phyloP scores from a whole-genome alignment of 2,329 filamentous ascomycete species.

The Atkinsonella hypoxylon region DNA sequence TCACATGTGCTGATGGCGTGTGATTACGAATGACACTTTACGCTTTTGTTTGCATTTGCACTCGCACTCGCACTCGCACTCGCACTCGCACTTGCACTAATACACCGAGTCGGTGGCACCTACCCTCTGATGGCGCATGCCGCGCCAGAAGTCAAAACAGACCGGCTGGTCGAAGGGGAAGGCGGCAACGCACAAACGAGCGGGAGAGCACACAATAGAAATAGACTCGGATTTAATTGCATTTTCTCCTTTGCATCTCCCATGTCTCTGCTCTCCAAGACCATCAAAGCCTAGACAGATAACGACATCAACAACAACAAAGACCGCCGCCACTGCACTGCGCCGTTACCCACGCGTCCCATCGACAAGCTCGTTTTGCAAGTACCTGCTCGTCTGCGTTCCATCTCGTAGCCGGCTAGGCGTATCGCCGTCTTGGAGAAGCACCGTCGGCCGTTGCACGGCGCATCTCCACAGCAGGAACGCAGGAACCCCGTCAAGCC shows the following conservation, averaged over 20 bases:
- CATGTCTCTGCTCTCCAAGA: not conserved
- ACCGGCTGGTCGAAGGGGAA: too few relatives aligned
- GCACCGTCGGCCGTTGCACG: not conserved
- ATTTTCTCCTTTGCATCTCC: not conserved
- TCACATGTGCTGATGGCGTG: too few relatives aligned
- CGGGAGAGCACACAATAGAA: too few relatives aligned
- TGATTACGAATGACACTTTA: too few relatives aligned
- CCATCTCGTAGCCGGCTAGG: not conserved
- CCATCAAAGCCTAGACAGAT: too few relatives aligned
- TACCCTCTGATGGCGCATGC: not conserved
- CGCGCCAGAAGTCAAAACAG: not conserved
- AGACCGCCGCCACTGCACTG: not conserved
- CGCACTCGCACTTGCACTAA: not conserved
- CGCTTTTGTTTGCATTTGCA: too few relatives aligned
- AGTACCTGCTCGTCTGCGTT: not conserved
- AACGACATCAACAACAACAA: too few relatives aligned
- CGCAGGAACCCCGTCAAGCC: not conserved
- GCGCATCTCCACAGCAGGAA: not conserved
- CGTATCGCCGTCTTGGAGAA: not conserved
- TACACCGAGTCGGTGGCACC: not conserved
- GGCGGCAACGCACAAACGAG: not conserved
- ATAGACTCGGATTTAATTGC: too few relatives aligned
- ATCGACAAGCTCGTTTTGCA: too few relatives aligned
- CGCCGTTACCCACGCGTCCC: not conserved
- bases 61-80: too few relatives aligned